phyloP scores from a whole-genome alignment of 139 green algal species.

The Diplosphaera chodatii region DNA sequence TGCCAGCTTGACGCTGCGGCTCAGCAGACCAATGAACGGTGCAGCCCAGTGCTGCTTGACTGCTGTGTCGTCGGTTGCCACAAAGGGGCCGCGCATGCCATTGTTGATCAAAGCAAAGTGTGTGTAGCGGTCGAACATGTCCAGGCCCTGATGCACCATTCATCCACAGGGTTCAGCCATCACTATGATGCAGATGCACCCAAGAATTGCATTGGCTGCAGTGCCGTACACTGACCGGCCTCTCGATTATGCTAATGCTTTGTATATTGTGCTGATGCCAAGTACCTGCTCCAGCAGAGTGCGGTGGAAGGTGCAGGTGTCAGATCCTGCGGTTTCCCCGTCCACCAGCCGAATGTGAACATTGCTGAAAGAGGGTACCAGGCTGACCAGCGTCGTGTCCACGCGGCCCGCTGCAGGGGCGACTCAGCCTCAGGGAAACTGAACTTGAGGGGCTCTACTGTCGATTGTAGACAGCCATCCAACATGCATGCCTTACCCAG shows the following conservation, averaged over 20 bases:
- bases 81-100: conserved; percentile 18
- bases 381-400: neutral
- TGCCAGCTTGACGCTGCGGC: conserved; percentile 7
- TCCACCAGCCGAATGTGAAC: conserved; percentile 15
- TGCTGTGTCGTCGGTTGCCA: neutral
- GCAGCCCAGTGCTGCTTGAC: conserved; percentile 12
- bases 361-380: conserved; percentile 12
- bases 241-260: no score
- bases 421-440: no score
- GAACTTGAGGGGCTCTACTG: no score
- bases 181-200: no score
- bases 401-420: conserved; percentile 4
- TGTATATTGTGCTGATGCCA: no score
- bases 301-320: conserved; percentile 17
- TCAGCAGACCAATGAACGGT: conserved; percentile 9
- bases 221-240: no score
- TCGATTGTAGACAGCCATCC: no score
- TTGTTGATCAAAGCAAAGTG: conserved; percentile 20
- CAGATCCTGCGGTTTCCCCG: conserved; percentile 9
- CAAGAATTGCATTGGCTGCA: no score
- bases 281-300: conserved; percentile 12
- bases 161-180: no score
- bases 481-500: no score
- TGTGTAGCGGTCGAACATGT: conserved; percentile 11
- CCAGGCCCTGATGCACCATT: conserved; percentile 6